Conservation (phyloP, 768 basidiomycete genomes). For the Amanita rubescens region DNA sequence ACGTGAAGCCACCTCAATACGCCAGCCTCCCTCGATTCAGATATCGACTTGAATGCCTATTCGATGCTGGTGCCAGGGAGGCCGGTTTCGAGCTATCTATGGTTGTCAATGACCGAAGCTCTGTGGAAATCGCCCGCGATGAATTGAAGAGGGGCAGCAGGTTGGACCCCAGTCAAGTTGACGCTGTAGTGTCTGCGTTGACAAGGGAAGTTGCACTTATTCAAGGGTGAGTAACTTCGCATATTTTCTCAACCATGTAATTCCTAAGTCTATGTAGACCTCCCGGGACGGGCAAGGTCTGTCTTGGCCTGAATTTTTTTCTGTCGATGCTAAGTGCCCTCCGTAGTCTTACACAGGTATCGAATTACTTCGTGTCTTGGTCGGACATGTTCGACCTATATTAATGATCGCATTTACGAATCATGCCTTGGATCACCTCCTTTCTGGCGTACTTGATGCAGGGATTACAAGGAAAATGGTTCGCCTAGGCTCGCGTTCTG, state of each 20-base stretch:
- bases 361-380: slow-evolving; percentile 61
- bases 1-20: slow-evolving; percentile 48
- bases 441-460: slow-evolving; percentile 56
- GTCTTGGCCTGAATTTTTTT: background rate
- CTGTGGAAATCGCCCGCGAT: slow-evolving; percentile 26
- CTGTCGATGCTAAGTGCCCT: background rate
- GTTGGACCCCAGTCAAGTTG: slow-evolving; percentile 65
- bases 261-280: slow-evolving; percentile 35
- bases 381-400: slow-evolving; percentile 45
- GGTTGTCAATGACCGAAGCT: slow-evolving; percentile 37
- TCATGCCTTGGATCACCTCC: slow-evolving; percentile 71
- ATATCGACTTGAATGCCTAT: slow-evolving; percentile 50
- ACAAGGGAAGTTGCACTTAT: slow-evolving; percentile 57
- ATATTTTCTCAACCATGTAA: background rate
- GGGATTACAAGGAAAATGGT: slow-evolving; percentile 56
- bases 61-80: slow-evolving; percentile 32
- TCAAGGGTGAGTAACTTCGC: slow-evolving; percentile 46
- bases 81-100: slow-evolving; percentile 34
- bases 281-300: slow-evolving; percentile 73
- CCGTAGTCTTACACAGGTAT: slow-evolving; percentile 57
- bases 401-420: slow-evolving; percentile 62
- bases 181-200: slow-evolving; percentile 57
- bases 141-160: slow-evolving; percentile 27
- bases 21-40: slow-evolving; percentile 45
- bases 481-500: slow-evolving; percentile 59